Evolutionary conservation across 2,329 filamentous ascomycete genomes (phyloP).

Genomic region (Zymoseptoria brevis): DNA sequence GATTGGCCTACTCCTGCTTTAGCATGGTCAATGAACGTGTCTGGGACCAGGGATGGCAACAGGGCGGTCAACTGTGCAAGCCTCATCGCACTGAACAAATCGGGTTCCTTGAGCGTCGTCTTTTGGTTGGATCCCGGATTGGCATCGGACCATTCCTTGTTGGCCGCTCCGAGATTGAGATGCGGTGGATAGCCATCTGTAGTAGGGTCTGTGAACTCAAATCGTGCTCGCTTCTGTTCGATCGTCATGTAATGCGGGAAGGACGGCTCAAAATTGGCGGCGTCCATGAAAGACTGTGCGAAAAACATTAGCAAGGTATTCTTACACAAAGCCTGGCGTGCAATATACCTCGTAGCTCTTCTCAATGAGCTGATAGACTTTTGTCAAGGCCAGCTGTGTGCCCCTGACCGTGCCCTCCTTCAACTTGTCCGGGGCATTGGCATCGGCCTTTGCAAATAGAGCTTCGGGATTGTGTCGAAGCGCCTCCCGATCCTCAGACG

Average conservation of each 20-base stretch:
- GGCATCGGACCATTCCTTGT: slow-evolving; percentile 16
- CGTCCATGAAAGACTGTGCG: slow-evolving; percentile 13
- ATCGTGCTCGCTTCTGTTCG: slow-evolving; percentile 14
- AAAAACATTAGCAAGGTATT: not conserved
- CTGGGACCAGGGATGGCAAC: slow-evolving; percentile 18
- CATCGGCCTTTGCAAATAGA: slow-evolving; percentile 8
- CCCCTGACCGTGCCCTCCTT: slow-evolving; percentile 14
- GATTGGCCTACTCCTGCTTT: slow-evolving; percentile 1
- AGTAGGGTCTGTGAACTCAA: slow-evolving; percentile 14
- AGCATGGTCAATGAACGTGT: slow-evolving; percentile 10
- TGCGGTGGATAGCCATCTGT: slow-evolving; percentile 25
- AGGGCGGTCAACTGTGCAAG: slow-evolving; percentile 22
- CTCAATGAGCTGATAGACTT: slow-evolving; percentile 16
- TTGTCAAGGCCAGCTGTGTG: slow-evolving; percentile 18
- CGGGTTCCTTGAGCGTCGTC: slow-evolving; percentile 4
- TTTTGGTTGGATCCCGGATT: slow-evolving; percentile 9
- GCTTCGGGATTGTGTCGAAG: slow-evolving; percentile 14
- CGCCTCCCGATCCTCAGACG: slow-evolving; percentile 8
- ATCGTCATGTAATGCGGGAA: slow-evolving; percentile 13
- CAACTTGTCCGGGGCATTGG: slow-evolving; percentile 8
- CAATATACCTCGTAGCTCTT: slow-evolving; percentile 9
- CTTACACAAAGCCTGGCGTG: not conserved
- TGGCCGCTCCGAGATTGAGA: slow-evolving; percentile 20
- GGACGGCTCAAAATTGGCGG: slow-evolving; percentile 17
- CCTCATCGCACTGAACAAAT: slow-evolving; percentile 24